Conservation (phyloP, 345 rosid species). For the Leavenworthia alabamica region DNA sequence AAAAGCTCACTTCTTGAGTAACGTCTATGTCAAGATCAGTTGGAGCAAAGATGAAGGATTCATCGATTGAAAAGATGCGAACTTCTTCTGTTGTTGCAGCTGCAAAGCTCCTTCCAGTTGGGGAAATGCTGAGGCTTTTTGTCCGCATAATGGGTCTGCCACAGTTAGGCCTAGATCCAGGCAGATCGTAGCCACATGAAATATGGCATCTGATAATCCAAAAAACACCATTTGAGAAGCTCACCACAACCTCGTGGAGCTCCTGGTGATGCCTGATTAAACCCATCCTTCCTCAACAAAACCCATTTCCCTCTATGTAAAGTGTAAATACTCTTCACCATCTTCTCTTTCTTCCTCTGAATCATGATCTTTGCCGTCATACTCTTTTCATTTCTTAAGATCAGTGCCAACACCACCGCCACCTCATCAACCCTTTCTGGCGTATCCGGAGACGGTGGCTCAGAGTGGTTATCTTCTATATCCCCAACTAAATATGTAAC, state of each 20-base stretch:
- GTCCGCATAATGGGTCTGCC: constrained; percentile 81
- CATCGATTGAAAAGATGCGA: constrained; percentile 78
- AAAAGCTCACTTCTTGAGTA: constrained; percentile 73
- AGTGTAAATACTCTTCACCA: constrained; percentile 50
- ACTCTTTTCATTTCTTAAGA: constrained; percentile 52
- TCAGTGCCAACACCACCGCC: constrained; percentile 2
- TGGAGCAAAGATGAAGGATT: constrained; percentile 88
- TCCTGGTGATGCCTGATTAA: constrained; percentile 66
- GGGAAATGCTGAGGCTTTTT: constrained; percentile 78
- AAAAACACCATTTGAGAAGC: constrained; percentile 85
- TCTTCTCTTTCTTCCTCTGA: constrained; percentile 25
- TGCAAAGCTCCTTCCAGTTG: constrained; percentile 85
- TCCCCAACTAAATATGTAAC: constrained; percentile 75
- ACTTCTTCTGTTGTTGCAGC: constrained; percentile 99
- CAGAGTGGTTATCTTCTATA: constrained; percentile 34
- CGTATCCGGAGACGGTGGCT: constrained; percentile 60
- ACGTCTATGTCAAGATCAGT: constrained; percentile 97
- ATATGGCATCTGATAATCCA: constrained; percentile 97
- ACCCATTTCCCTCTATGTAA: constrained; percentile 69
- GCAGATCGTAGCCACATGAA: constrained; percentile 81
- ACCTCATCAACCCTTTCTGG: constrained; percentile 47
- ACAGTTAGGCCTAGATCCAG: constrained; percentile 77
- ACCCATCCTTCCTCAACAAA: constrained; percentile 74
- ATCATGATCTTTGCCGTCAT: constrained; percentile 40
- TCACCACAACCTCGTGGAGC: constrained; percentile 79